phyloP scores from a whole-genome alignment of 1,139 yeast genomes.

The Suhomyces atakaporum region DNA sequence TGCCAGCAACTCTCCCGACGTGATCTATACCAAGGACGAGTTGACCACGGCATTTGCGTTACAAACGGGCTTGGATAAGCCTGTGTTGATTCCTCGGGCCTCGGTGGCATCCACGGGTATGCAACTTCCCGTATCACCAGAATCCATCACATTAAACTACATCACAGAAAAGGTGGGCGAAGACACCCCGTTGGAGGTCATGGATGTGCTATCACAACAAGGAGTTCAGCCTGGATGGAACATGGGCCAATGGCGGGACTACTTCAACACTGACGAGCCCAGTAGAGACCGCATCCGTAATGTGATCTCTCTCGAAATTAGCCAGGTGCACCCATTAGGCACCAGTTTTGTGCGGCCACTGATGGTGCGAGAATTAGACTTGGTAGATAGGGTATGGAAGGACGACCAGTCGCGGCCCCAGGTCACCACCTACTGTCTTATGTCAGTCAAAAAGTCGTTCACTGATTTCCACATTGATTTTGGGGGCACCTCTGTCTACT shows the following conservation, averaged over 20 bases:
- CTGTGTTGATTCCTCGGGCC: conserved; percentile 38
- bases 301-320: conserved; percentile 80
- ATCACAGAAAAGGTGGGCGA: conserved; percentile 64
- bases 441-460: conserved; percentile 80
- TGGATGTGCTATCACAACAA: conserved; percentile 88
- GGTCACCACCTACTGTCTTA: conserved; percentile 80
- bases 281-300: conserved; percentile 70
- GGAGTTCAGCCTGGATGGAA: conserved; percentile 65
- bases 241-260: conserved; percentile 72
- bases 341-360: conserved; percentile 58
- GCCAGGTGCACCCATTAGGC: conserved; percentile 55
- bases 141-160: conserved; percentile 52
- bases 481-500: conserved; percentile 91
- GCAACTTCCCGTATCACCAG: conserved; percentile 35
- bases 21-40: conserved; percentile 3
- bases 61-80: conserved; percentile 24
- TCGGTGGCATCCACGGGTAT: conserved; percentile 35
- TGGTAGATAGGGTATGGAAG: conserved; percentile 70
- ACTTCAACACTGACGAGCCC: conserved; percentile 49
- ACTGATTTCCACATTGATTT: conserved; percentile 93
- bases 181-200: conserved; percentile 71
- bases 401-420: conserved; percentile 51
- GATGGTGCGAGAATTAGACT: conserved; percentile 66
- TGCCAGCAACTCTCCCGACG: conserved; percentile 13
- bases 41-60: conserved; percentile 42